Evolutionary conservation across 257 asterid genomes (phyloP), one percentile per base, ranked within the genome.

Genomic region (Salvia rosmarinus): DNA sequence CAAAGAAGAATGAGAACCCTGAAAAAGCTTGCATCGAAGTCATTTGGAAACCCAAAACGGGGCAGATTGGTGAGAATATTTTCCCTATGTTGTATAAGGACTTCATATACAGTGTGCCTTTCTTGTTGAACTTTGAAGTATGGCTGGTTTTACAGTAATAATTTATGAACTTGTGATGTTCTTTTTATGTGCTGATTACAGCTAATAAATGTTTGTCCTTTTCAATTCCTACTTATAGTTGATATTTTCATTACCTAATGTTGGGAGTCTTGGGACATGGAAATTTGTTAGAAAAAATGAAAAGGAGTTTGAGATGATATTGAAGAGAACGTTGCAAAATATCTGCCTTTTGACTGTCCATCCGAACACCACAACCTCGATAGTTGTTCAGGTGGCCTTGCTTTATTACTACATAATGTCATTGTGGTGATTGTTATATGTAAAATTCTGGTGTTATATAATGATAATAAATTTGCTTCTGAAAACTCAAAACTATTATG

Each of bases 1-100:
- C 97, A 2, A 91, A 81, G 82, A 94, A 94, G 90, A 89, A 88
- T 52, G 99, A 94, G 73, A 94, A 94, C 73, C 97, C 99, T 0
- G 99, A 94, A 71, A 94, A 84, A 82, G 96, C 96, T 64, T 94
- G 86, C 70, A 76, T 94, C 74, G 97, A 94, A 77, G 93, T 94
- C 78, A 77, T 85, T 73, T 94, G 97, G 99, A 94, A 94, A 82
- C 95, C 96, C 32, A 88, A 84, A 77, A 80, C 95, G 0, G 96
- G 97, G 65, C 99, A 85, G 81, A 80, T 78, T 64, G 99, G 99
- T 94, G 70, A 74, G 9, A 19, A 17, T 34, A 2, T 49, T 44
- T 71, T 51, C 34, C 11, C 21, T 43, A 13, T 47, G 20, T 21
- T 3, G 9, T 37, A 0, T 35, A 0, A 1, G 40, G n/a, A n/a